These are phyloP conservation scores for Boletus fagicola DNA, from an alignment of 768 basidiomycete species.

Conservation along the genomic window DNA sequence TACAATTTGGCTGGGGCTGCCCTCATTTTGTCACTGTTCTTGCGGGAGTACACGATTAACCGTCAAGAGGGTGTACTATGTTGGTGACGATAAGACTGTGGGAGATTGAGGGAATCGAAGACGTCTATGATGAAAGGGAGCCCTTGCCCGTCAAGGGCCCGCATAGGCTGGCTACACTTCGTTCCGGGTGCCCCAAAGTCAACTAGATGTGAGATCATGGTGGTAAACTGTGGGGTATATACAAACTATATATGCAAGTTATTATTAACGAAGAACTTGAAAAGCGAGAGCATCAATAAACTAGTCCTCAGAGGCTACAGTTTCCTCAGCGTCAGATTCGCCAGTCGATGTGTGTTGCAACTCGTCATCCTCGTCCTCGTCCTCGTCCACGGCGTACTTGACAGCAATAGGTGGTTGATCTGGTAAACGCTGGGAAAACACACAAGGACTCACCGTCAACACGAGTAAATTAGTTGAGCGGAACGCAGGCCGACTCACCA, in stretches of 20 bases:
- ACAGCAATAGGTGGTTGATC: conserved; percentile 25
- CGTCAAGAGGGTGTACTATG: no score
- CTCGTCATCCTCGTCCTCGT: conserved; percentile 10
- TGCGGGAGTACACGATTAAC: no score
- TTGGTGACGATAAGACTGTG: no score
- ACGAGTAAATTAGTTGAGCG: not conserved
- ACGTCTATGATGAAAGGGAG: no score
- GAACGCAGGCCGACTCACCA: conserved; percentile 42
- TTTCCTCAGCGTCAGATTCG: conserved; percentile 8
- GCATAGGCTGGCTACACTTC: not conserved
- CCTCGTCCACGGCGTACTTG: no score
- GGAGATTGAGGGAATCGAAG: no score
- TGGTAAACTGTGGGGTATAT: not conserved
- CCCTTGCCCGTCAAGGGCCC: not conserved
- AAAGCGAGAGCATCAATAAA: not conserved
- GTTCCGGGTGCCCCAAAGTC: not conserved
- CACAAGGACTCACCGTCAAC: not conserved
- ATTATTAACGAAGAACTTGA: conserved; percentile 1
- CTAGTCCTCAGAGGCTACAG: not conserved
- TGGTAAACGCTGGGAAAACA: conserved; percentile 23
- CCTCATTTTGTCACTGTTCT: no score
- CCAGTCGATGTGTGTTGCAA: not conserved
- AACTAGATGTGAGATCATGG: not conserved
- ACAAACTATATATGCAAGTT: not conserved
- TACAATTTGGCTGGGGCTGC: no score